Conservation (phyloP, 1,139 yeast species). For the Yamadazyma kanchanaburiensis region DNA sequence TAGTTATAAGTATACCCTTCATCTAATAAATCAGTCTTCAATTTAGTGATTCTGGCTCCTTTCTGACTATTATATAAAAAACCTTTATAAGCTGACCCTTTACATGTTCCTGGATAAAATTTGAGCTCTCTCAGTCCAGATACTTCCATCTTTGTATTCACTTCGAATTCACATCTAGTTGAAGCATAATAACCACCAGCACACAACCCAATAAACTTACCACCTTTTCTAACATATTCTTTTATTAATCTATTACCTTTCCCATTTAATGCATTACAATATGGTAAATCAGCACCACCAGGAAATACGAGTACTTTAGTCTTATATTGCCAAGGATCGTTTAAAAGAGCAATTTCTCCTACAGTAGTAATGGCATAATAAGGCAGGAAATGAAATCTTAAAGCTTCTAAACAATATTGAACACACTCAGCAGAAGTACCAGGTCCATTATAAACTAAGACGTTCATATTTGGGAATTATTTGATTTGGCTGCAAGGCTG, state of each 20-base stretch:
- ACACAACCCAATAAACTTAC: constrained; percentile 80
- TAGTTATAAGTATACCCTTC: constrained; percentile 29
- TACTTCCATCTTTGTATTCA: constrained; percentile 75
- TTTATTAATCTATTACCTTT: constrained; percentile 57
- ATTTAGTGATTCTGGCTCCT: constrained; percentile 64
- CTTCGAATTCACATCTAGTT: constrained; percentile 77
- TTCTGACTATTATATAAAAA: constrained; percentile 72
- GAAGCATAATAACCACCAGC: constrained; percentile 95
- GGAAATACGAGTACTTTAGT: constrained; percentile 84
- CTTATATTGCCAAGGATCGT: constrained; percentile 87
- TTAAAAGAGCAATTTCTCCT: constrained; percentile 54
- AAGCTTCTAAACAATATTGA: constrained; percentile 74
- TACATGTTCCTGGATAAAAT: constrained; percentile 76
- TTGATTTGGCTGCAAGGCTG: too few species aligned
- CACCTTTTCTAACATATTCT: constrained; percentile 74
- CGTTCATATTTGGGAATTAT: constrained; percentile 57
- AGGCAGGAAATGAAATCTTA: constrained; percentile 76
- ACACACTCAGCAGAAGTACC: constrained; percentile 89
- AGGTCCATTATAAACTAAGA: constrained; percentile 75
- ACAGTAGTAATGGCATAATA: constrained; percentile 82
- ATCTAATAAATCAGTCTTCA: too few species aligned
- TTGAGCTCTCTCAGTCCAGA: constrained; percentile 77
- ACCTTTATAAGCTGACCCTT: constrained; percentile 81
- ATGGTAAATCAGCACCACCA: constrained; percentile 95
- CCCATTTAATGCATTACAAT: constrained; percentile 69